Evolutionary conservation across 805 yeast genomes (phyloP), one percentile per base, ranked within the genome.

Genomic region (Pichia phayaonensis): DNA sequence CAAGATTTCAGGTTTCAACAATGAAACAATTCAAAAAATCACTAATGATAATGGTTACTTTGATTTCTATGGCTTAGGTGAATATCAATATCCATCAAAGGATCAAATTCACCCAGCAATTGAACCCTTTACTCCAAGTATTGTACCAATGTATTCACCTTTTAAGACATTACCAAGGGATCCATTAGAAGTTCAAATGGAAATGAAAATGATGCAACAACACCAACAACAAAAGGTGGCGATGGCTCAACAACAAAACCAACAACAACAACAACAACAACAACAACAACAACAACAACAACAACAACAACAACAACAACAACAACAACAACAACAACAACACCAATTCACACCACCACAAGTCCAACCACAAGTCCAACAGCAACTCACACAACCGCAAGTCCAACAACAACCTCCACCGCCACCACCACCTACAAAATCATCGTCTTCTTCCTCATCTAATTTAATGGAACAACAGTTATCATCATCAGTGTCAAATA

Each of bases 1-100:
- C 63, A 68, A 79, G 43, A 71, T 90, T 64, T 67, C 80, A 47
- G 80, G 80, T 34, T 71, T 61, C 7, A 44, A 24, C 20, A 44
- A 44, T 15, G 49, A 45, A 36, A 12, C 42, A 22, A 50, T 34
- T 5, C 31, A 46, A 21, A 31, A 46, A 20, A 24, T 36, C 5
- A 46, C 45, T 7, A 27, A 13, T 26, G 27, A 42, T 18, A 41
- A 39, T 12, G 55, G 46, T 13, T 45, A 48, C 22, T 47, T 69
- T 22, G 81, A 77, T 58, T 64, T 74, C 51, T 78, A 76, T 58
- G 63, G 64, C 4, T 36, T 53, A 16, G 70, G 72, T 8, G 60
- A 51, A 10, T 68, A 66, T 55, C 50, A 46, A 20, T 59, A 60
- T 46, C 68, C 67, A 27, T 41, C 60, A 16, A 49, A 55, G 12